These are phyloP conservation scores for Calonectria honghensis DNA, from an alignment of 2,329 filamentous ascomycete species.

Conservation along the genomic window DNA sequence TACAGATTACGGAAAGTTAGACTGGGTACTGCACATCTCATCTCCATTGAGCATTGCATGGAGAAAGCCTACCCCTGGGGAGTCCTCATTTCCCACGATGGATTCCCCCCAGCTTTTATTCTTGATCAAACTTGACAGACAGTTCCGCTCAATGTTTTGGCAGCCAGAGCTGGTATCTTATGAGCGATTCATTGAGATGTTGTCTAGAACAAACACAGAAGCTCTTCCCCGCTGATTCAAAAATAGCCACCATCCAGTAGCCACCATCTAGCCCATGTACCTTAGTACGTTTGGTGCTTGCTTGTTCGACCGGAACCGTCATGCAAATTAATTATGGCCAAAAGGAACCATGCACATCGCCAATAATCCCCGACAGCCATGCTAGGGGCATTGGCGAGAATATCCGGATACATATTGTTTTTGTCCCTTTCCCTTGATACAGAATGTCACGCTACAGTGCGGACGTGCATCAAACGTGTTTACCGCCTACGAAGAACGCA, in stretches of 20 bases:
- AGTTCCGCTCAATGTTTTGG: neutral
- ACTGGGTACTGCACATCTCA: slow-evolving; percentile 24
- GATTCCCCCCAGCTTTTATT: slow-evolving; percentile 21
- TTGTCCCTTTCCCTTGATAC: neutral
- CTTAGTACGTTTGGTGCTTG: slow-evolving; percentile 1
- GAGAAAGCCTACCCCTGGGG: slow-evolving; percentile 27
- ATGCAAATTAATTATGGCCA: slow-evolving; percentile 28
- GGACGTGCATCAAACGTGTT: slow-evolving; percentile 25
- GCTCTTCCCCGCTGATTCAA: slow-evolving; percentile 12
- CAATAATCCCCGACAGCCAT: slow-evolving; percentile 2
- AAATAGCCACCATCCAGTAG: neutral
- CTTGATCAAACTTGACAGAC: neutral
- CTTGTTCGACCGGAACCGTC: slow-evolving; percentile 5
- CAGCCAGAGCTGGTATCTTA: neutral
- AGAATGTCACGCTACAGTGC: slow-evolving; percentile 21
- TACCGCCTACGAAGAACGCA: slow-evolving; percentile 35
- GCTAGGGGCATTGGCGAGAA: slow-evolving; percentile 27
- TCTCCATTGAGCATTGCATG: slow-evolving; percentile 32
- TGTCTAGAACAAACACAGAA: slow-evolving; percentile 13
- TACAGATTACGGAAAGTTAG: slow-evolving; percentile 18
- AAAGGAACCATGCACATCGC: slow-evolving; percentile 23
- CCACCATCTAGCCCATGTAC: neutral
- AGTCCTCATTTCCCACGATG: slow-evolving; percentile 37
- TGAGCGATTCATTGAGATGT: neutral
- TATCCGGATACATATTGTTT: slow-evolving; percentile 1